Percentiles rank a stretch among this genome's conserved stretches.
These are phyloP conservation scores for Datura wrightii DNA, from an alignment of 257 asterid species.

Conservation along the genomic window DNA sequence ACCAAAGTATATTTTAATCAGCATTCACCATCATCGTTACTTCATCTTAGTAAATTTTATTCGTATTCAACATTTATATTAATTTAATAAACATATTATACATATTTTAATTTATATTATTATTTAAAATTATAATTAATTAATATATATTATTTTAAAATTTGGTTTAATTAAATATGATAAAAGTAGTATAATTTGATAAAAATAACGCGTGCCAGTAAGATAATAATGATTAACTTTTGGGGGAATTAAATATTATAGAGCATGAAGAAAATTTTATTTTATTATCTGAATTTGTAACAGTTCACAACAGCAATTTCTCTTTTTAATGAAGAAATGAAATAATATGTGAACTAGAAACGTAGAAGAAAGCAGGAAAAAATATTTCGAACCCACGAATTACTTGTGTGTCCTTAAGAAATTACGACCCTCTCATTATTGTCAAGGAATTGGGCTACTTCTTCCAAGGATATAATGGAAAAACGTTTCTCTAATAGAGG, in stretches of 20 bases:
- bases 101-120: neutral
- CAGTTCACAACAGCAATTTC: no score
- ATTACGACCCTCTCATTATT: no score
- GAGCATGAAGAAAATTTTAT: neutral
- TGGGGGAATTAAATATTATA: neutral
- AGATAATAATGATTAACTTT: neutral
- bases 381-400: no score
- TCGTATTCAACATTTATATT: neutral
- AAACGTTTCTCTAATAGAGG: no score
- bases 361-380: no score
- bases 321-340: no score
- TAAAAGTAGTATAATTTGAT: neutral
- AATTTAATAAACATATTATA: neutral
- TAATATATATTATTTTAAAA: neutral
- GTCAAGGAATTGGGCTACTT: no score
- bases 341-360: no score
- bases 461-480: no score
- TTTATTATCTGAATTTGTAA: no score
- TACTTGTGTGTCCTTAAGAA: no score
- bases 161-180: neutral
- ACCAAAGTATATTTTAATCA: slow-evolving; percentile 5
- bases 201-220: neutral
- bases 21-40: neutral
- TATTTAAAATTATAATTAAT: neutral
- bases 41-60: neutral